Percentiles rank a stretch among this genome's conserved stretches.
Evolutionary conservation across 2,329 filamentous ascomycete species (phyloP).

Genomic region (Alternaria panax): DNA sequence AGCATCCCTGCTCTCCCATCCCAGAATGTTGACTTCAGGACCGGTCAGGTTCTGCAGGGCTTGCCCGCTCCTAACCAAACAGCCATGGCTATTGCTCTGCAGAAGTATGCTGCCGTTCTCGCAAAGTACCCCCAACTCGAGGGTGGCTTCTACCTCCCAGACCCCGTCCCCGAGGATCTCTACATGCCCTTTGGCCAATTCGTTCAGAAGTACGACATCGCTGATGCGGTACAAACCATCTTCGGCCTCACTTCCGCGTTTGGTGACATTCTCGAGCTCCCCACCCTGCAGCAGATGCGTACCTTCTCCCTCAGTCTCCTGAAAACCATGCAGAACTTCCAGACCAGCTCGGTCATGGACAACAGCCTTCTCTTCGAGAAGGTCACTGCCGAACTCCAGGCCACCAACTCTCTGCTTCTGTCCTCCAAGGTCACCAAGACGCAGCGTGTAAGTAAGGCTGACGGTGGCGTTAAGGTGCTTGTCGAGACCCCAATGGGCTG

Average conservation of each 20-base stretch:
- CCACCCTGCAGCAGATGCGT: conserved; percentile 45
- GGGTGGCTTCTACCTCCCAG: conserved; percentile 55
- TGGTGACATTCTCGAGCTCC: conserved; percentile 52
- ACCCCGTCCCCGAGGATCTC: conserved; percentile 57
- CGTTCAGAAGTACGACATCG: conserved; percentile 57
- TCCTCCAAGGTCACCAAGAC: conserved; percentile 38
- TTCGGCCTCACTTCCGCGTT: conserved; percentile 14
- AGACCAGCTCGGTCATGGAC: conserved; percentile 26
- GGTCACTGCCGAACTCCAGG: conserved; percentile 15
- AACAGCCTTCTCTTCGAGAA: conserved; percentile 32
- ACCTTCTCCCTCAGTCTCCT: conserved; percentile 13
- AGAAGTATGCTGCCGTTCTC: conserved; percentile 37
- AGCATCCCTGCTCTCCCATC: not conserved
- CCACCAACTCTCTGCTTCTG: conserved; percentile 16
- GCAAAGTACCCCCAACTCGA: conserved; percentile 24
- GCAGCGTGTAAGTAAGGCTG: conserved; percentile 17
- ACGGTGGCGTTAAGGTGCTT: conserved; percentile 13
- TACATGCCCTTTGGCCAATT: conserved; percentile 60
- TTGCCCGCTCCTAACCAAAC: conserved; percentile 17
- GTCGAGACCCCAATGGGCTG: conserved; percentile 23
- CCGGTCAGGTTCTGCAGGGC: conserved; percentile 22
- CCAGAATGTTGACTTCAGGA: conserved; percentile 42
- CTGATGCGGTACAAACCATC: conserved; percentile 53
- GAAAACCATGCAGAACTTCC: conserved; percentile 11
- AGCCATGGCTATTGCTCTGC: conserved; percentile 19